Base-by-base conservation (phyloP, 495 filamentous ascomycete genomes). In the Tetracladium setigerum region DNA sequence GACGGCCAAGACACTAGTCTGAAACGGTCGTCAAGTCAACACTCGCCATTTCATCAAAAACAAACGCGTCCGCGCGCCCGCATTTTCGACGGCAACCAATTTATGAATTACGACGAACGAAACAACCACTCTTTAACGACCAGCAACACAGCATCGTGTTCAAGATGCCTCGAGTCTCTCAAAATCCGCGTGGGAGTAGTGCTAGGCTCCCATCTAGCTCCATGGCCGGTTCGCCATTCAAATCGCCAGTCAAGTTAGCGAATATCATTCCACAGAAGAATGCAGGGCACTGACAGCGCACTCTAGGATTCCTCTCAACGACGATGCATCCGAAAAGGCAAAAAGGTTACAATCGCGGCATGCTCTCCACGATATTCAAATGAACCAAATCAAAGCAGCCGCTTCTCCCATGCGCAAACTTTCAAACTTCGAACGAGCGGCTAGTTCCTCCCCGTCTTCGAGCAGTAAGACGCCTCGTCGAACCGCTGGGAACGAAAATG, bases 321-420 rank as follows among this genome's bases (percentile, higher is more conserved):
- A 99, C 76, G 92, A 99, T 68, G 79, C 79, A 50, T 79, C 79
- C 44, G 92, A 99, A 64, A 96, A 95, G 66, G 88, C 88, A 31
- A 82, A 84, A 56, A 84, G 94, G 24, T 72, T 89, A 56, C 87
- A 95, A 58, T 86, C 87, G 45, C 81, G 92, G 55, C 87, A 90
- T 59, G 88, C 87, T 35, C 78, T 86, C 33, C 87, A 96, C 64
- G 85, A 94, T 61, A 80, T 83, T 46, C 94, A 97, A 60, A 86
- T 90, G 76, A 88, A 89, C 64, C 82, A 94, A 62, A 81, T 97
- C 47, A 84, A 85, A 61, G 86, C 88, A 17, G 92, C 92, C 24
- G 91, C 89, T 30, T 90, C 92, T 9, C 92, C 92, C 12, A 79
- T 80, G 64, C 83, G 89, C 55, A 84, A 82, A 62, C 71, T 80